A percentile compares a stretch with the other conserved stretches of the same genome.
Evolutionary conservation across 371 early-diverging fungal species (phyloP).

Genomic region (Mortierella sp.): DNA sequence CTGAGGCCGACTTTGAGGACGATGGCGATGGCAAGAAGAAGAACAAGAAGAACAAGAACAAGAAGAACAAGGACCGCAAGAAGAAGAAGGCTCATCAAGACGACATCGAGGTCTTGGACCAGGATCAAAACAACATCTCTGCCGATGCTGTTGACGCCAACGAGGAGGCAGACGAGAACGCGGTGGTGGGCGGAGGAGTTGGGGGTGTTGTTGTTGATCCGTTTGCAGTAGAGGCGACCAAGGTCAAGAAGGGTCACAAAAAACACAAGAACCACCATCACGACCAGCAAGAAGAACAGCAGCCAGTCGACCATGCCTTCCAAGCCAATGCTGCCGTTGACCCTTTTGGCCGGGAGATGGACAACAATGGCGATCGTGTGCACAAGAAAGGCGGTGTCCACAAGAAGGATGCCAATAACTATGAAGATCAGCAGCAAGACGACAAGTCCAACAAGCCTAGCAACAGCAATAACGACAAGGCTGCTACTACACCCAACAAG

Average conservation of each 20-base stretch:
- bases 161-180: not conserved
- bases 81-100: constrained; percentile 2
- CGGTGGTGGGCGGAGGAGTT: not conserved
- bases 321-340: not conserved
- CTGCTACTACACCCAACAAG: not conserved
- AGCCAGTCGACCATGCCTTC: not conserved
- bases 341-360: no score
- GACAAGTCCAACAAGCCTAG: constrained; percentile 1
- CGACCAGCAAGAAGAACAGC: not conserved
- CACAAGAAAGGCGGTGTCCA: not conserved
- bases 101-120: not conserved
- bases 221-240: not conserved
- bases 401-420: not conserved
- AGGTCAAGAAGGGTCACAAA: constrained; percentile 1
- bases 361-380: not conserved
- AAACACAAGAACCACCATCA: constrained; percentile 7
- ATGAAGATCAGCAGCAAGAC: constrained; percentile 3
- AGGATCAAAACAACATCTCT: not conserved
- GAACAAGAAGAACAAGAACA: not conserved
- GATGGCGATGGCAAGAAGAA: not conserved
- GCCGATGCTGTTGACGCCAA: not conserved
- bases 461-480: constrained; percentile 1
- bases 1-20: not conserved
- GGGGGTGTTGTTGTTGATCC: not conserved
- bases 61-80: constrained; percentile 8